Percentiles rank a stretch among this genome's conserved stretches.
Evolutionary conservation across 371 early-diverging fungal genomes (phyloP).

Genomic region (Mucor piriformis): DNA sequence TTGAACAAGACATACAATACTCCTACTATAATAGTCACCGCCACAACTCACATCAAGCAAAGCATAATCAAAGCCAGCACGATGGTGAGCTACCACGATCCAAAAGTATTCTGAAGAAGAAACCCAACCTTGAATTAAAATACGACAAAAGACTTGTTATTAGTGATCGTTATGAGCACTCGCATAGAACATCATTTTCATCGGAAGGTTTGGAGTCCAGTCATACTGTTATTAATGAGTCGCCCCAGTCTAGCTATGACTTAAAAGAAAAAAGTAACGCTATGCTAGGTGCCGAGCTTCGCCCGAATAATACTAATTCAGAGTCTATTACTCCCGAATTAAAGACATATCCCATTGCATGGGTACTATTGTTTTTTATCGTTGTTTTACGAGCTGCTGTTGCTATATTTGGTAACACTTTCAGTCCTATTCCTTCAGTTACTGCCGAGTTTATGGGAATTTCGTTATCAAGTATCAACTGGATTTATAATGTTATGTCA

Average conservation of each 20-base stretch:
- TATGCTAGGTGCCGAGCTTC: constrained; percentile 2
- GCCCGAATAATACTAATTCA: neutral
- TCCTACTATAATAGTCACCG: neutral
- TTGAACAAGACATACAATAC: neutral
- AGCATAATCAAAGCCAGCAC: neutral
- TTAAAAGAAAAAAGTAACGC: neutral
- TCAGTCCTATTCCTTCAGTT: constrained; percentile 43
- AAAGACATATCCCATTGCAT: constrained; percentile 44
- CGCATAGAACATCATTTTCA: neutral
- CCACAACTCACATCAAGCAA: neutral
- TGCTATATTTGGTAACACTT: constrained; percentile 44
- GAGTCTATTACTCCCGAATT: neutral
- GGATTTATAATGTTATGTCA: constrained; percentile 49
- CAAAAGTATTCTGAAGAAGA: neutral
- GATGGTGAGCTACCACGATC: neutral
- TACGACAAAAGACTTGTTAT: neutral
- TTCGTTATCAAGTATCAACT: constrained; percentile 37
- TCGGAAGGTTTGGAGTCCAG: constrained; percentile 10
- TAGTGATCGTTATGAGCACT: neutral
- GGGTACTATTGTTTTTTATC: constrained; percentile 37
- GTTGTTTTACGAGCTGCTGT: constrained; percentile 39
- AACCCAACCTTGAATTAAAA: neutral
- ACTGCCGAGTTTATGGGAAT: constrained; percentile 41
- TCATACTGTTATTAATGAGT: constrained; percentile 14
- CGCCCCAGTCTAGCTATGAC: neutral